Percentiles rank a stretch among this genome's conserved stretches.
These are phyloP conservation scores for Paxillus ammoniavirescens DNA, from an alignment of 768 basidiomycete genomes.

Conservation along the genomic window DNA sequence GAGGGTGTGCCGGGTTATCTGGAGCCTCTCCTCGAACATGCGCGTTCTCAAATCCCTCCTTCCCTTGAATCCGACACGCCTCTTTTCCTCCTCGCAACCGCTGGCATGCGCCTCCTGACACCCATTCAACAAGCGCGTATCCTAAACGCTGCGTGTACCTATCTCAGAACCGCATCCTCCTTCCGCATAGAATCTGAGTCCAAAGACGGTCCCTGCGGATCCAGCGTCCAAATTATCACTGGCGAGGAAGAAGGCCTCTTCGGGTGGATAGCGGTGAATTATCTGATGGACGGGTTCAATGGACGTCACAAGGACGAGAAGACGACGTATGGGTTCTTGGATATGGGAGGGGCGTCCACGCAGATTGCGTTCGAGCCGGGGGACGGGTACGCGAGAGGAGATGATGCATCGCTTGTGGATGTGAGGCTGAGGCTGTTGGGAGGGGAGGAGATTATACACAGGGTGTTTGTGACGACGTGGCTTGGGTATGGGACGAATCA, in stretches of 20 bases:
- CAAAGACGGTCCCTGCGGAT: conserved; percentile 79
- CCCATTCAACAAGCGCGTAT: conserved; percentile 67
- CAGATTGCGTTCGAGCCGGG: conserved; percentile 97
- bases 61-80: conserved; percentile 84
- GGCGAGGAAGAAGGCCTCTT: conserved; percentile 98
- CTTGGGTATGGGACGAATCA: conserved; percentile 97
- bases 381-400: conserved; percentile 47
- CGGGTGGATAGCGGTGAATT: conserved; percentile 99
- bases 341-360: conserved; percentile 99
- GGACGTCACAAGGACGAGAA: conserved; percentile 43
- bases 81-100: conserved; percentile 91
- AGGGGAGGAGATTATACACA: conserved; percentile 85
- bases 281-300: conserved; percentile 94
- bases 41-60: conserved; percentile 79
- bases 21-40: conserved; percentile 80
- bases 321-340: conserved; percentile 95
- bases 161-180: conserved; percentile 69
- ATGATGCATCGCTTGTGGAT: conserved; percentile 60
- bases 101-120: conserved; percentile 91
- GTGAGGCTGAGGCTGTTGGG: conserved; percentile 80
- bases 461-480: conserved; percentile 98
- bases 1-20: conserved; percentile 74
- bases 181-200: conserved; percentile 75
- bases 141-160: conserved; percentile 73
- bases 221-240: conserved; percentile 90